Evolutionary conservation across 106 monocot genomes (phyloP), one percentile per base, ranked within the genome.

Genomic region (Acanthochlamys bracteata): DNA sequence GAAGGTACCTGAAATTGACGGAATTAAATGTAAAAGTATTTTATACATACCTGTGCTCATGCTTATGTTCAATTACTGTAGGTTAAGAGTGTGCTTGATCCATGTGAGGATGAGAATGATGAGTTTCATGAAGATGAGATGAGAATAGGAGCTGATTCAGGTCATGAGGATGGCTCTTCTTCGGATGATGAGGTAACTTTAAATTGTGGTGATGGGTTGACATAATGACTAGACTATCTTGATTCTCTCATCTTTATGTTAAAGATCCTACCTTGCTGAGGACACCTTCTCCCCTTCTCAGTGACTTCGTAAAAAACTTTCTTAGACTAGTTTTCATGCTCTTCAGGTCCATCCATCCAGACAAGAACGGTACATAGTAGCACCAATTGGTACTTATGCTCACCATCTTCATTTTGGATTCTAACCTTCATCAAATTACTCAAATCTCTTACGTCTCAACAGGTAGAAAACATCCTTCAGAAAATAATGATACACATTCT

Each of bases 51-150:
- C 20, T 20, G 20, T 55, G 20, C 20, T 10, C 20, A 19, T 20
- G 41, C 16, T 33, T 70, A 11, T 55, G 20, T 11, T 3, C 61
- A 39, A 39, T 26, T 61, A 33, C 15, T 86, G 55, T 70, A 98
- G 98, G 98, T 98, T 58, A 98, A 92, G 59, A 98, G 98, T 77
- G 75, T 92, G 24, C 85, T 98, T 66, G 98, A 98, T 79, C 92
- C 98, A 25, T 98, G 98, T 57, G 98, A 92, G 61, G 98, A 98
- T 81, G 87, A 91, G 26, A 96, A 90, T 72, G 84, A 75, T 40
- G 68, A 75, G 33, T 56, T 66, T 64, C 70, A 57, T 54, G 87
- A 83, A 55, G 92, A 77, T 60, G 86, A 91, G 24, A 66, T 83
- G 61, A 88, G 64, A 67, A 61, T 88, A 74, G 90, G 78, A 73